phyloP scores from a whole-genome alignment of 345 rosid species.

The Aquilaria yunnanensis region DNA sequence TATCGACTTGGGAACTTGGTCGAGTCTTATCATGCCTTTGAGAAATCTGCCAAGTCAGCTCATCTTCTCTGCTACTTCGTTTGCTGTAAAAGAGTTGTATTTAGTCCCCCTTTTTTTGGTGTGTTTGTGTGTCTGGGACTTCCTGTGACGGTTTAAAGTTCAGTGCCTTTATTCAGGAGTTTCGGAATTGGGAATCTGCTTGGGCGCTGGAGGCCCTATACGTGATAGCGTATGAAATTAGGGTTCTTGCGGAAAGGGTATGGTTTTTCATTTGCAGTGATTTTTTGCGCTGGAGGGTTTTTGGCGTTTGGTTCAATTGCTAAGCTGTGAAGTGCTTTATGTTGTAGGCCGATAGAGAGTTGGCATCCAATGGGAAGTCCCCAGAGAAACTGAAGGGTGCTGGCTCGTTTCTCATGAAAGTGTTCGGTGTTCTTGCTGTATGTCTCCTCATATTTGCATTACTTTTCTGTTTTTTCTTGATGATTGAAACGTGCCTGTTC shows the following conservation, averaged over 20 bases:
- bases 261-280: background rate
- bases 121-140: no score
- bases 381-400: conserved; percentile 95
- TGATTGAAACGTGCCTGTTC: background rate
- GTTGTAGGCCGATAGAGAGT: conserved; percentile 78
- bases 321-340: conserved; percentile 9
- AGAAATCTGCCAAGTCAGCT: conserved; percentile 72
- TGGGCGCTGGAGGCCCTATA: conserved; percentile 92
- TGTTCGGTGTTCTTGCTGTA: conserved; percentile 96
- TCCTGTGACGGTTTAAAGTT: background rate
- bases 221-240: conserved; percentile 81
- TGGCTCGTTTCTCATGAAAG: conserved; percentile 95
- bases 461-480: background rate
- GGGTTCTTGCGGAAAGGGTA: conserved; percentile 97
- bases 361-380: conserved; percentile 72
- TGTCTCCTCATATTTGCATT: conserved; percentile 18
- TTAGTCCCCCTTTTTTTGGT: no score
- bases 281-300: background rate
- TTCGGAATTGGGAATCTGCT: conserved; percentile 95
- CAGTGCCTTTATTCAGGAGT: conserved; percentile 96
- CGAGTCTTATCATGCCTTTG: conserved; percentile 72
- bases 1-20: conserved; percentile 59
- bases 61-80: background rate
- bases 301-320: background rate
- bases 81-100: background rate